Conservation (phyloP, 2,329 filamentous ascomycete genomes). For the Zymoseptoria tritici region DNA sequence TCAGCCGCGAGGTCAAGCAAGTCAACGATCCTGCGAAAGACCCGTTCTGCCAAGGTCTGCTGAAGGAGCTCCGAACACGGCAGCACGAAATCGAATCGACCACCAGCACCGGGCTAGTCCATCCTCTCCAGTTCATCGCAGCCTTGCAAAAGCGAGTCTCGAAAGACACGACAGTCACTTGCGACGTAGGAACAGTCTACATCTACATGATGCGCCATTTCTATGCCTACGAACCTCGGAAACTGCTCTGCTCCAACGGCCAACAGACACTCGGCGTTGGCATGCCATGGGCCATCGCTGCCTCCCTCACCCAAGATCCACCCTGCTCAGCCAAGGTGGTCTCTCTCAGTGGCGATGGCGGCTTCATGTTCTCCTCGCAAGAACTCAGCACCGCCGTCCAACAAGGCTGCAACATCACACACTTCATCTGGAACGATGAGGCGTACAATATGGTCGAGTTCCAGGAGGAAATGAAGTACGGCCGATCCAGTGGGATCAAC, state of each 20-base stretch:
- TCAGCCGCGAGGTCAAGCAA: slow-evolving; percentile 28
- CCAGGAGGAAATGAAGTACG: slow-evolving; percentile 46
- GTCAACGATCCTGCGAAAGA: slow-evolving; percentile 33
- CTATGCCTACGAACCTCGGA: slow-evolving; percentile 38
- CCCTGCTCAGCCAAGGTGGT: slow-evolving; percentile 41
- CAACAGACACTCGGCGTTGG: slow-evolving; percentile 45
- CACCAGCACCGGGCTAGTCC: slow-evolving; percentile 30
- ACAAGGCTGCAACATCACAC: slow-evolving; percentile 43
- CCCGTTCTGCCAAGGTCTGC: slow-evolving; percentile 29
- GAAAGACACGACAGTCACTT: slow-evolving; percentile 37
- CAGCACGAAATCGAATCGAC: slow-evolving; percentile 16
- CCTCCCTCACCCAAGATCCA: slow-evolving; percentile 37
- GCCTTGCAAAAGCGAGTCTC: slow-evolving; percentile 36
- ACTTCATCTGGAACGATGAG: slow-evolving; percentile 46
- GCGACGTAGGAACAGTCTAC: slow-evolving; percentile 44
- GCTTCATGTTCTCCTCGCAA: slow-evolving; percentile 44
- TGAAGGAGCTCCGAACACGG: slow-evolving; percentile 34
- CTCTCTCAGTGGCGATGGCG: slow-evolving; percentile 41
- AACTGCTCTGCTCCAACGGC: slow-evolving; percentile 42
- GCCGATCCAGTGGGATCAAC: slow-evolving; percentile 38
- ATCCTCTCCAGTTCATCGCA: slow-evolving; percentile 42
- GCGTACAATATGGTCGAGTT: slow-evolving; percentile 48
- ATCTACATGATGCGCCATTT: slow-evolving; percentile 44
- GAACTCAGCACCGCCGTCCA: slow-evolving; percentile 42
- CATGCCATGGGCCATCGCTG: slow-evolving; percentile 43